phyloP scores from a whole-genome alignment of 1,284 basidiomycete genomes.

The Cryptococcus sp. region DNA sequence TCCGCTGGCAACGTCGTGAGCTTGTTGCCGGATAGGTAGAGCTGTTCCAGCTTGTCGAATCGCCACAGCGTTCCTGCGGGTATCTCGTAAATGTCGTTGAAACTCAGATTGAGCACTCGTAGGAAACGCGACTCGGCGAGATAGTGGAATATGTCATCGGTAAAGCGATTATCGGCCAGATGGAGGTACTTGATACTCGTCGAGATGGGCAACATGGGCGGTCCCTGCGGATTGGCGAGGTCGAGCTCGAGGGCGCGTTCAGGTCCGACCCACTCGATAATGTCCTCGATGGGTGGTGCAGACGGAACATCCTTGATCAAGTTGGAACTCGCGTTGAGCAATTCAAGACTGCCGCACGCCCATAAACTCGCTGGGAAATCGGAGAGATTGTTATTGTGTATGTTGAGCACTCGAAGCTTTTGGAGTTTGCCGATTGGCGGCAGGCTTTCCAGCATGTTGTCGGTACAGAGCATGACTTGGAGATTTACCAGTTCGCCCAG shows the following conservation, averaged over 20 bases:
- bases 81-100: slow-evolving; percentile 91
- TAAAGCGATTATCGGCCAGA: slow-evolving; percentile 83
- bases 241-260: slow-evolving; percentile 7
- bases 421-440: slow-evolving; percentile 74
- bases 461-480: slow-evolving; percentile 72
- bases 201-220: background rate
- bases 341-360: slow-evolving; percentile 69
- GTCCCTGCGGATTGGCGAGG: background rate
- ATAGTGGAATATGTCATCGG: slow-evolving; percentile 72
- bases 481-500: slow-evolving; percentile 69
- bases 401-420: slow-evolving; percentile 71
- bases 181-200: slow-evolving; percentile 50
- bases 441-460: slow-evolving; percentile 76
- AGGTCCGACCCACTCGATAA: slow-evolving; percentile 18
- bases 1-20: slow-evolving; percentile 85
- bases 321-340: slow-evolving; percentile 87
- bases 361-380: slow-evolving; percentile 74
- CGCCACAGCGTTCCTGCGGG: slow-evolving; percentile 70
- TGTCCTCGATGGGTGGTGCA: slow-evolving; percentile 48
- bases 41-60: slow-evolving; percentile 64
- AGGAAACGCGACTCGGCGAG: slow-evolving; percentile 71
- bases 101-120: slow-evolving; percentile 82
- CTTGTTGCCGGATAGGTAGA: slow-evolving; percentile 92
- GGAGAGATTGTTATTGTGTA: slow-evolving; percentile 86
- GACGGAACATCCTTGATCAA: slow-evolving; percentile 69